Base-by-base conservation (phyloP, 2,329 filamentous ascomycete species). In the Cercospora berteroae region DNA sequence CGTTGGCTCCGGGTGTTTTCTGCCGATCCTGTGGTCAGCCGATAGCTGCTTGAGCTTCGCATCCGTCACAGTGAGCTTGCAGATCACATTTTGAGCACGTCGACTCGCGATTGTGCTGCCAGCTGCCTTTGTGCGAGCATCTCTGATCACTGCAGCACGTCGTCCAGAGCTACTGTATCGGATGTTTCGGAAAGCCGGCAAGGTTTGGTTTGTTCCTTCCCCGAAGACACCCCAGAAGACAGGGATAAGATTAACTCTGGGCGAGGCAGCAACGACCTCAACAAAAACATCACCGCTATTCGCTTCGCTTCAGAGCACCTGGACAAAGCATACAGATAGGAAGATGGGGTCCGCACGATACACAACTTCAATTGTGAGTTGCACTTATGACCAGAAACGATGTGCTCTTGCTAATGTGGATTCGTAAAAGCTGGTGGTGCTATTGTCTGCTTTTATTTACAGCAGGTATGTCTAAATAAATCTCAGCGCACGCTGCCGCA, bases 401-500 rank as follows among this genome's bases (percentile, higher is more conserved):
- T 27, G 23, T 18, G 12, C 20, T 10, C 3, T 58, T 18, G 48
- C 29, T 58, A 10, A 58, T n/a, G 25, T 31, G 8, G 5, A 20
- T 7, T 58, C 29, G 20, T 20, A 23, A 42, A 42, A 70, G 67
- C 18, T 68, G 18, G 65, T 66, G 12, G 20, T 69, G 5, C 50
- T 70, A n/a, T 52, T 71, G 4, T 65, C 70, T 20, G 50, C 62
- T 6, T 68, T 74, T 52, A n/a, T 74, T n/a, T 74, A 74, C 65
- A 65, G 63, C 50, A 61, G 70, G 3, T 63, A 58, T 33, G 55
- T n/a, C 55, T n/a, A n/a, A n/a, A n/a, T n/a, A n/a, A 20, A 33
- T 58, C 9, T 8, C 20, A 58, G 31, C 5, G 55, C 29, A 31
- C 9, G 16, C 31, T 58, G 36, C 5, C 16, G 36, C 0, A 4